These are phyloP conservation scores for Xylaria acuta DNA, from an alignment of 495 filamentous ascomycete genomes.

Conservation along the genomic window DNA sequence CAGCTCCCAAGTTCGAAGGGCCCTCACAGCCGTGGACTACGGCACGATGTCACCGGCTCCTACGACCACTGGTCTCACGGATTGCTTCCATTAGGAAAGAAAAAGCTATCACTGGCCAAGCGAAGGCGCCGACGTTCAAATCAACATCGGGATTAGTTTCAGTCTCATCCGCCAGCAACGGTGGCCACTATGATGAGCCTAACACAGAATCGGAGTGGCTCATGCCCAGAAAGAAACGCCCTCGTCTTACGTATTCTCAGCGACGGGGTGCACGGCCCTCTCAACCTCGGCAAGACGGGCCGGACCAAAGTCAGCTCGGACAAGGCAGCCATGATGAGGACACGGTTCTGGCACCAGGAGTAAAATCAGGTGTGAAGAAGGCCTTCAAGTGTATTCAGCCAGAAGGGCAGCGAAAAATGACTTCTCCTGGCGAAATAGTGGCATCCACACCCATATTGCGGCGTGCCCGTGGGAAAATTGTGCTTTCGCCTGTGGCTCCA, in stretches of 20 bases:
- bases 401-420: conserved; percentile 10
- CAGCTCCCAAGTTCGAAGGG: conserved; percentile 29
- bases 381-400: conserved; percentile 20
- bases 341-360: conserved; percentile 1
- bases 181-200: conserved; percentile 1
- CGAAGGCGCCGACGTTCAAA: background rate
- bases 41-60: conserved; percentile 60
- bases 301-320: background rate
- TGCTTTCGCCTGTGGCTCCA: conserved; percentile 26
- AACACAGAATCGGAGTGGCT: conserved; percentile 32
- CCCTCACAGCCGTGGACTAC: conserved; percentile 57
- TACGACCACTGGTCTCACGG: conserved; percentile 60
- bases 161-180: conserved; percentile 9
- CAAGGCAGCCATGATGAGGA: conserved; percentile 16
- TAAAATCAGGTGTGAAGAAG: conserved; percentile 18
- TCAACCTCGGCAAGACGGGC: background rate
- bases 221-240: conserved; percentile 35
- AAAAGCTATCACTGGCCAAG: background rate
- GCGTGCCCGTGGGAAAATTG: conserved; percentile 34
- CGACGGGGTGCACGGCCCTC: conserved; percentile 18
- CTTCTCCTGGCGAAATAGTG: conserved; percentile 34
- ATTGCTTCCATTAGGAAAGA: conserved; percentile 58
- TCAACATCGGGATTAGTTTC: conserved; percentile 1
- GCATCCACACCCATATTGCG: conserved; percentile 35
- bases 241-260: conserved; percentile 40